Conservation (phyloP, 2,329 filamentous ascomycete species). For the Diaporthe citrichinensis region DNA sequence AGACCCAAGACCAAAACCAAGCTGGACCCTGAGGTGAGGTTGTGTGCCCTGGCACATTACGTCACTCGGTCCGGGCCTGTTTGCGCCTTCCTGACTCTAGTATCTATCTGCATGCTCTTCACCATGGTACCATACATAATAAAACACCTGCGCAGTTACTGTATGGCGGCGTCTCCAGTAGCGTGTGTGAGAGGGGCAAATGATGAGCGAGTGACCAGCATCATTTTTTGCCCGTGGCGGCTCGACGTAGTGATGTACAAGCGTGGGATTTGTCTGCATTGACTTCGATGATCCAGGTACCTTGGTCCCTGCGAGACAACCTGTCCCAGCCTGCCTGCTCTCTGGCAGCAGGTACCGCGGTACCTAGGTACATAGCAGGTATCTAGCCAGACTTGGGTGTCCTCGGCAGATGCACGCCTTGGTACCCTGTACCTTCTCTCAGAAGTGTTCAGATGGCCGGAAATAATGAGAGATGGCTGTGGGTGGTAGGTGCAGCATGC, state of each 20-base stretch:
- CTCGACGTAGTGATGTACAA: background rate
- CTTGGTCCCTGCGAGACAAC: background rate
- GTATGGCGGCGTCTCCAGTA: background rate
- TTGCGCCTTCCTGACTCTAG: background rate
- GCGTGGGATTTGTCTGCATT: background rate
- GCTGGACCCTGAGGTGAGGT: conserved; percentile 23
- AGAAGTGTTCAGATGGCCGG: background rate
- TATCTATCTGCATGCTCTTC: background rate
- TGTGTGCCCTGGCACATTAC: conserved; percentile 21
- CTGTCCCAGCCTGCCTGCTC: background rate
- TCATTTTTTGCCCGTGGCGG: background rate
- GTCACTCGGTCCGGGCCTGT: conserved; percentile 1
- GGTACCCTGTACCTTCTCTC: background rate
- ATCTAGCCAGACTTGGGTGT: background rate
- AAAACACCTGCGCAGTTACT: background rate
- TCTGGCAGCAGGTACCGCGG: background rate
- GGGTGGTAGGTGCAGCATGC: background rate
- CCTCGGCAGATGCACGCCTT: background rate
- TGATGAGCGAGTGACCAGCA: conserved; percentile 13
- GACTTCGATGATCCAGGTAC: background rate
- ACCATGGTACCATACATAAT: background rate
- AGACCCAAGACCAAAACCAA: background rate
- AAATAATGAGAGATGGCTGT: background rate
- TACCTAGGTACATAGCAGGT: background rate
- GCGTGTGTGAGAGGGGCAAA: background rate